A percentile compares a stretch with the other conserved stretches of the same genome.
These are phyloP conservation scores for Artemisia tridentata DNA, from an alignment of 129 eudicot species.

Conservation along the genomic window DNA sequence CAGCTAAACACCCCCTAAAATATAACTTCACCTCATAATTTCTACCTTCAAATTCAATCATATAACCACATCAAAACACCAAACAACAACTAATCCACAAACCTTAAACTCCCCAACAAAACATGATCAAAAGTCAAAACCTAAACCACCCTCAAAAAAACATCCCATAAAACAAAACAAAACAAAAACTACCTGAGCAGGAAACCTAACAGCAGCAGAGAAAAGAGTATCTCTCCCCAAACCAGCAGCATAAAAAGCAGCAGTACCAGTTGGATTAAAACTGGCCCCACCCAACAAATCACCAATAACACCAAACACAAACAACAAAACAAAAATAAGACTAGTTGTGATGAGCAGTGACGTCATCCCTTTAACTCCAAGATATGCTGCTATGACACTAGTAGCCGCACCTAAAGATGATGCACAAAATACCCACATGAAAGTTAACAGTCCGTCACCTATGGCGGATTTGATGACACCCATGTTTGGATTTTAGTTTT, in stretches of 20 bases:
- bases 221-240: constrained; percentile 45
- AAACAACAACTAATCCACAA: not conserved
- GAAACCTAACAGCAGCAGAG: constrained; percentile 77
- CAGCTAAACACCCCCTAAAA: too few relatives aligned
- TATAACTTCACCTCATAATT: not conserved
- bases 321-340: constrained; percentile 45
- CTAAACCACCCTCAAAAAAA: not conserved
- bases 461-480: constrained; percentile 58
- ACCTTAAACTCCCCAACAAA: not conserved
- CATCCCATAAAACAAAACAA: not conserved
- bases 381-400: constrained; percentile 39
- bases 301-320: constrained; percentile 56
- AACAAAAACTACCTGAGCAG: constrained; percentile 63
- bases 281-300: constrained; percentile 75
- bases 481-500: constrained; percentile 11
- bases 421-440: constrained; percentile 71
- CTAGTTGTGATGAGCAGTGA: constrained; percentile 46
- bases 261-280: constrained; percentile 83
- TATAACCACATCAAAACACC: not conserved
- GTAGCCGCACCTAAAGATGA: constrained; percentile 54
- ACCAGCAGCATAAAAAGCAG: constrained; percentile 84
- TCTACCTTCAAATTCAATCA: not conserved
- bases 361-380: constrained; percentile 43
- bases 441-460: constrained; percentile 48
- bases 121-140: not conserved